Evolutionary conservation across 148 eudicot species (phyloP).

Genomic region (Vaccinium darrowii): DNA sequence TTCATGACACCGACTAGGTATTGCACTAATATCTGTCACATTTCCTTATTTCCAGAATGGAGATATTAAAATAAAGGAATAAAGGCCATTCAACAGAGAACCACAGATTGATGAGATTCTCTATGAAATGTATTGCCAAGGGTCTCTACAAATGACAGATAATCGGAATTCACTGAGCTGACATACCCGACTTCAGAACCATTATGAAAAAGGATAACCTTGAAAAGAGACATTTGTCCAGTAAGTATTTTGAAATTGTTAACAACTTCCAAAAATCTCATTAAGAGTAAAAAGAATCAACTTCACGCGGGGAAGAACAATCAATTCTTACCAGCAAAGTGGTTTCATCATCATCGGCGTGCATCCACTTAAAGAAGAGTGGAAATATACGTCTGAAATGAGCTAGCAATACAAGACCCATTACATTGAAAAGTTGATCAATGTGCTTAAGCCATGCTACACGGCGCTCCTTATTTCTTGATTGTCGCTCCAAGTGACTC

Average conservation of each 20-base stretch:
- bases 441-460: conserved; percentile 74
- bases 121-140: neutral
- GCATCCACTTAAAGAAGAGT: conserved; percentile 94
- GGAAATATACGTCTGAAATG: conserved; percentile 91
- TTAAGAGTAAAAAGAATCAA: neutral
- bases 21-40: neutral
- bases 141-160: neutral
- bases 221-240: neutral
- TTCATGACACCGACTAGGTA: neutral
- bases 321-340: conserved; percentile 64
- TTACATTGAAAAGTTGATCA: conserved; percentile 58
- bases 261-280: neutral
- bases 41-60: neutral
- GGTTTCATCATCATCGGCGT: conserved; percentile 90
- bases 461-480: conserved; percentile 80
- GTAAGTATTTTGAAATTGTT: neutral
- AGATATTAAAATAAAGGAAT: neutral
- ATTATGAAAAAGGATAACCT: conserved; percentile 1
- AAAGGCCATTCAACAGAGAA: neutral
- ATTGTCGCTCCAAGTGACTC: conserved; percentile 91
- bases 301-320: neutral
- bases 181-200: neutral
- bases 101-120: conserved; percentile 1
- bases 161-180: neutral
- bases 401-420: conserved; percentile 77